phyloP scores from a whole-genome alignment of 768 basidiomycete species.

The Leucosporidium yakuticum region DNA sequence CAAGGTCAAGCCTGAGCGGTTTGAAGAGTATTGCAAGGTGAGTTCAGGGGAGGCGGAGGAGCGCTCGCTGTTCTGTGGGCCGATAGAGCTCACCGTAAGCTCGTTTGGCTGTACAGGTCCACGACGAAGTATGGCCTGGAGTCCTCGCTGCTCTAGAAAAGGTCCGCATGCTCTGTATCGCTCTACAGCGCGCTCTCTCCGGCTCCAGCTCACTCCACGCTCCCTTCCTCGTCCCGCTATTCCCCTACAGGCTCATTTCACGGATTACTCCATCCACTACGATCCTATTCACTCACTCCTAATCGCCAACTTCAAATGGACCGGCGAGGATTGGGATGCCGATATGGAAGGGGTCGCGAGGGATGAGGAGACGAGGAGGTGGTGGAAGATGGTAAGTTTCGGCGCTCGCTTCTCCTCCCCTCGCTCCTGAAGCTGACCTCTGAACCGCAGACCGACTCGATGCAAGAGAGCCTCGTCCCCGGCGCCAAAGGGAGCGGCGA shows the following conservation, averaged over 20 bases:
- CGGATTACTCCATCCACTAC: slow-evolving; percentile 5
- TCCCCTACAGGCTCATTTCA: neutral
- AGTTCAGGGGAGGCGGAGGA: neutral
- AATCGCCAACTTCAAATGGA: slow-evolving; percentile 3
- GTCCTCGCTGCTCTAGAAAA: neutral
- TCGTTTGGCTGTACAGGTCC: neutral
- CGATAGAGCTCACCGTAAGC: neutral
- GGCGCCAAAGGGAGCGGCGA: neutral
- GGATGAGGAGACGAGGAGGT: slow-evolving; percentile 3
- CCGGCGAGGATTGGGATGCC: neutral
- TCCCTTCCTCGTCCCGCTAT: neutral
- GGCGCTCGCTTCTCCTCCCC: too few species aligned
- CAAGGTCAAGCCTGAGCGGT: neutral
- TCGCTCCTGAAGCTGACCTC: too few species aligned
- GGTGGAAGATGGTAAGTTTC: neutral
- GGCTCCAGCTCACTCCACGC: neutral
- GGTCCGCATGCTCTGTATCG: too few species aligned
- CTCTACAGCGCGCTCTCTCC: too few species aligned
- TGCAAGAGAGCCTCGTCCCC: neutral
- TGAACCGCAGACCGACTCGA: neutral
- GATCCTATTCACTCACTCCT: slow-evolving; percentile 3
- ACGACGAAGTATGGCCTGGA: neutral
- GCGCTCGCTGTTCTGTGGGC: too few species aligned
- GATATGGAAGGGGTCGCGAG: neutral
- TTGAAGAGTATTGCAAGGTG: slow-evolving; percentile 8